A percentile compares a stretch with the other conserved stretches of the same genome.
Evolutionary conservation across 805 yeast genomes (phyloP).

Genomic region (Metschnikowia henanensis): DNA sequence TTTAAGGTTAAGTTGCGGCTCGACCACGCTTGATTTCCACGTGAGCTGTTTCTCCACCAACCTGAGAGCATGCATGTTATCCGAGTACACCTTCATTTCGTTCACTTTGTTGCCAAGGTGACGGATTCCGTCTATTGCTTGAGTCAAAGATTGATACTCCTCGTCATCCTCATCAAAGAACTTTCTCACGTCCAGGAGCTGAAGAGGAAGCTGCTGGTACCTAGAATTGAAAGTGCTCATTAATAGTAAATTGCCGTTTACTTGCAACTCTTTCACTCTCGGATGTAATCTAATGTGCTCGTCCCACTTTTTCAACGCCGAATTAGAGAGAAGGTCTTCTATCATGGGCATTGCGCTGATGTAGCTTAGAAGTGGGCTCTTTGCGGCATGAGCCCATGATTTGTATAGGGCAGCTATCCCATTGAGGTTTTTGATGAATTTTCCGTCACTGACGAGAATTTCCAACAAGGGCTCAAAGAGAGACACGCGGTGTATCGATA

Average conservation of each 20-base stretch:
- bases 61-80: conserved; percentile 54
- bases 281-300: conserved; percentile 51
- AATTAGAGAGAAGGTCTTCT: conserved; percentile 51
- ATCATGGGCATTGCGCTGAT: conserved; percentile 62
- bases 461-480: conserved; percentile 58
- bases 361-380: conserved; percentile 53
- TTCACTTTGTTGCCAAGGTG: conserved; percentile 60
- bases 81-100: conserved; percentile 59
- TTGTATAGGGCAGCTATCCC: conserved; percentile 59
- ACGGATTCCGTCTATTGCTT: conserved; percentile 56
- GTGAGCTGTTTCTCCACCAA: conserved; percentile 51
- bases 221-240: conserved; percentile 45
- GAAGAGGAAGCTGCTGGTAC: conserved; percentile 56
- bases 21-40: conserved; percentile 48
- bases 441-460: conserved; percentile 62
- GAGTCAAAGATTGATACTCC: conserved; percentile 50
- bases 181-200: conserved; percentile 57
- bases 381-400: conserved; percentile 63
- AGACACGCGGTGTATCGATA: conserved; percentile 52
- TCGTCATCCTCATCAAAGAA: conserved; percentile 41
- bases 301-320: conserved; percentile 57
- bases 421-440: conserved; percentile 51
- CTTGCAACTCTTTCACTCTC: conserved; percentile 45
- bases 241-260: conserved; percentile 39
- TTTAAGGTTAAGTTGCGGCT: conserved; percentile 37